Evolutionary conservation across 1,284 basidiomycete genomes (phyloP).

Genomic region (Agaricales sp.): DNA sequence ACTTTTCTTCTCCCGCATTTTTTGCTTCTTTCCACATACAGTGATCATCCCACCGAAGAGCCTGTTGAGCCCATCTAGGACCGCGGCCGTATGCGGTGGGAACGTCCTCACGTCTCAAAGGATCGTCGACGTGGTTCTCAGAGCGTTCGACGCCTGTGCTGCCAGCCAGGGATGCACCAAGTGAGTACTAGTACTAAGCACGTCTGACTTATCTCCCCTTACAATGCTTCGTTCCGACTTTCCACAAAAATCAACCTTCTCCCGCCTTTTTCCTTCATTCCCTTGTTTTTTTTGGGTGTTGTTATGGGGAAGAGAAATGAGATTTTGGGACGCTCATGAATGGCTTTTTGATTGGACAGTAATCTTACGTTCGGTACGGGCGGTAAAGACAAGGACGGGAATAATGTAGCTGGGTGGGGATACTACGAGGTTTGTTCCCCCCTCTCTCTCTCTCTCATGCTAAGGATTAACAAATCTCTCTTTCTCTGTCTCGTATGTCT

Average conservation of each 20-base stretch:
- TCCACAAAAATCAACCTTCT: too few relatives aligned
- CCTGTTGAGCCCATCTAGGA: slow-evolving; percentile 73
- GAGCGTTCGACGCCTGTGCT: slow-evolving; percentile 88
- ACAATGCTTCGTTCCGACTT: too few relatives aligned
- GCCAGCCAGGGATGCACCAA: slow-evolving; percentile 94
- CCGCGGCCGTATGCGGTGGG: slow-evolving; percentile 88
- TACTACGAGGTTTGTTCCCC: slow-evolving; percentile 73
- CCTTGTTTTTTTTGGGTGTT: too few relatives aligned
- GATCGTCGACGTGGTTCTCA: slow-evolving; percentile 91
- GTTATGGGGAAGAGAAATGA: too few relatives aligned
- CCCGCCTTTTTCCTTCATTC: too few relatives aligned
- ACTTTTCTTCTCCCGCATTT: slow-evolving; percentile 10
- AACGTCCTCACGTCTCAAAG: slow-evolving; percentile 91
- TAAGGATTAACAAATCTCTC: slow-evolving; percentile 4
- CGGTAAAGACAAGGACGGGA: slow-evolving; percentile 77
- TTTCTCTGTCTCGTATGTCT: not conserved
- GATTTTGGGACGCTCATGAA: too few relatives aligned
- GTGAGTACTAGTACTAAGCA: slow-evolving; percentile 28
- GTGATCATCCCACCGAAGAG: slow-evolving; percentile 79
- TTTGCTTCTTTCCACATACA: too few relatives aligned
- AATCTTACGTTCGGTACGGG: slow-evolving; percentile 89
- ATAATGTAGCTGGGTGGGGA: slow-evolving; percentile 77
- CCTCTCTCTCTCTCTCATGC: slow-evolving; percentile 1
- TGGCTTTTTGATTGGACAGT: too few relatives aligned
- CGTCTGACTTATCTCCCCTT: slow-evolving; percentile 5